These are phyloP conservation scores for Decorospora gaudefroyi DNA, from an alignment of 2,329 filamentous ascomycete species.

Conservation along the genomic window DNA sequence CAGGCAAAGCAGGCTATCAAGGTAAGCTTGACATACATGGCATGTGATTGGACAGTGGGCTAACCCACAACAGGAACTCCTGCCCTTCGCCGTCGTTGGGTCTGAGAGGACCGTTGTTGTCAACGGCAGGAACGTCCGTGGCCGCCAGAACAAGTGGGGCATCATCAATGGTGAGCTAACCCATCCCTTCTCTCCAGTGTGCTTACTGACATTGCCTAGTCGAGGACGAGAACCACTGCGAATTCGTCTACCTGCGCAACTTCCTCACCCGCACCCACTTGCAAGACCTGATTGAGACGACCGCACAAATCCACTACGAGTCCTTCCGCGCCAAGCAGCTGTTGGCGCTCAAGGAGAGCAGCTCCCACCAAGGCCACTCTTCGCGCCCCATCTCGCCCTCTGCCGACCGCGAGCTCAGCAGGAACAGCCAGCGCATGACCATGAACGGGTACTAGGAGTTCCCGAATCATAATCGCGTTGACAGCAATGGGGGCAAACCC, in stretches of 20 bases:
- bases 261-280: constrained; percentile 98
- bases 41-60: constrained; percentile 9
- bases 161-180: constrained; percentile 73
- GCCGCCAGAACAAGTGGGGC: constrained; percentile 98
- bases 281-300: constrained; percentile 98
- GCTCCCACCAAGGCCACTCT: constrained; percentile 74
- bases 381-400: constrained; percentile 94
- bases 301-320: constrained; percentile 99
- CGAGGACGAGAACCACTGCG: constrained; percentile 98
- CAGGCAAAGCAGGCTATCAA: constrained; percentile 95
- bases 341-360: constrained; percentile 96
- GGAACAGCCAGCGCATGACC: constrained; percentile 94
- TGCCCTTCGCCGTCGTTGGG: constrained; percentile 96
- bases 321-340: constrained; percentile 99
- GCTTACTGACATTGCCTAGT: constrained; percentile 55
- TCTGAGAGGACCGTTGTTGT: constrained; percentile 98
- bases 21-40: constrained; percentile 58
- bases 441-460: constrained; percentile 92
- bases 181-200: background rate
- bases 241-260: constrained; percentile 97
- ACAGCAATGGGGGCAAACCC: constrained; percentile 35
- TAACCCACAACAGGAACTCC: constrained; percentile 70
- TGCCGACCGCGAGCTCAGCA: constrained; percentile 93
- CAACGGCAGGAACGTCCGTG: constrained; percentile 94
- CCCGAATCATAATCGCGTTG: constrained; percentile 40